A percentile compares a stretch with the other conserved stretches of the same genome.
Evolutionary conservation across 768 basidiomycete genomes (phyloP).

Genomic region (Trametes cingulata): DNA sequence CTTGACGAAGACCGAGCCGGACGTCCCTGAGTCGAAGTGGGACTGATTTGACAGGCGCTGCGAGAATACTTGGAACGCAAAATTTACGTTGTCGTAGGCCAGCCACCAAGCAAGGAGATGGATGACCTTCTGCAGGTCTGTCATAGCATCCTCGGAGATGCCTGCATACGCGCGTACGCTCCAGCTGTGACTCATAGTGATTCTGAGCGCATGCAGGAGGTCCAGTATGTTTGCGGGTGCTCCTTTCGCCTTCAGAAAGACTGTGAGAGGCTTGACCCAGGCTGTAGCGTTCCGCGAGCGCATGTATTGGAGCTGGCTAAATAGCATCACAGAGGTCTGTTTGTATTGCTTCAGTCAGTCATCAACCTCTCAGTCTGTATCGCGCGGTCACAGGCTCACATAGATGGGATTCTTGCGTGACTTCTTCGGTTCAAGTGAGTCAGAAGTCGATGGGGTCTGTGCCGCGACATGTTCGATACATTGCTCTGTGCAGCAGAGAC

Average conservation of each 20-base stretch:
- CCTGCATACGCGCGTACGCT: not conserved
- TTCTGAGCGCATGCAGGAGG: conserved; percentile 1
- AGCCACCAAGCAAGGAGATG: not conserved
- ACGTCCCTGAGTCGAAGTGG: conserved; percentile 3
- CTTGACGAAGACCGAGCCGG: conserved; percentile 1
- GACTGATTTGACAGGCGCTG: not conserved
- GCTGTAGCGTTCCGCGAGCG: not conserved
- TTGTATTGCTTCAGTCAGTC: too few species aligned
- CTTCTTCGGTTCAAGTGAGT: not conserved
- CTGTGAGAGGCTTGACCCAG: not conserved
- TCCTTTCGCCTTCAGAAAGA: conserved; percentile 13
- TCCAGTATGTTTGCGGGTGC: conserved; percentile 7
- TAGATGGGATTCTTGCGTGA: not conserved
- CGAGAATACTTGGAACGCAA: not conserved
- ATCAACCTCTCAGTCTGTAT: too few species aligned
- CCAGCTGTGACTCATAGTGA: conserved; percentile 19
- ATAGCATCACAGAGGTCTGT: not conserved
- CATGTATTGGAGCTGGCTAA: conserved; percentile 1
- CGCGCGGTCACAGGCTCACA: too few species aligned
- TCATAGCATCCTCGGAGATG: not conserved
- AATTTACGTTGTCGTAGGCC: conserved; percentile 17
- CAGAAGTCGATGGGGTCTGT: not conserved
- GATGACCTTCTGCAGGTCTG: not conserved
- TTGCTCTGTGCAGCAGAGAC: not conserved
- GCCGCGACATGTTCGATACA: not conserved